Evolutionary conservation across 139 green algal species (phyloP).

Genomic region (Tetradesmus lagerheimii): DNA sequence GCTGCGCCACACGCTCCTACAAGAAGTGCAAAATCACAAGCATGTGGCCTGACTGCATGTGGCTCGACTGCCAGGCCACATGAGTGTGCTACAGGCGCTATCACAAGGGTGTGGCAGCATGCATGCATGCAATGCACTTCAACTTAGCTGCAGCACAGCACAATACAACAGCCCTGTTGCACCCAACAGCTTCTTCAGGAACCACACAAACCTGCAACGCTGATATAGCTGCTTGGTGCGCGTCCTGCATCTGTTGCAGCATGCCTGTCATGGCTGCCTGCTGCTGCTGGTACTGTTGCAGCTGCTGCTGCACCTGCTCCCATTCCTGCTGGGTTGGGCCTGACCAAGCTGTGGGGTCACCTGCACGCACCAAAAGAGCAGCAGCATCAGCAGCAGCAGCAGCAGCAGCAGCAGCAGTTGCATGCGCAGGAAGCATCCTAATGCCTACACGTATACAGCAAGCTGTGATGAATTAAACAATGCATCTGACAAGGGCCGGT

Average conservation of each 20-base stretch:
- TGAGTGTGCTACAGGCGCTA: neutral
- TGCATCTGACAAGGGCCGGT: too few species aligned
- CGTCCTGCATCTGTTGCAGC: constrained; percentile 43
- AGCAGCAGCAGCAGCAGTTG: too few species aligned
- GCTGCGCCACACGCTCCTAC: neutral
- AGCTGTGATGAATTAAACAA: too few species aligned
- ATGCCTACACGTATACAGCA: too few species aligned
- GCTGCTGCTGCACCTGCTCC: constrained; percentile 17
- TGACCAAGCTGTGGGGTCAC: neutral
- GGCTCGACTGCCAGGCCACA: too few species aligned
- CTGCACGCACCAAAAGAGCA: constrained; percentile 12
- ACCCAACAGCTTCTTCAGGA: neutral
- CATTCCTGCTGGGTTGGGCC: neutral
- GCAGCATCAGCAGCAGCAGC: neutral
- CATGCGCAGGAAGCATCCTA: too few species aligned
- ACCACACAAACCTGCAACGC: constrained; percentile 32
- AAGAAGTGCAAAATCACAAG: neutral
- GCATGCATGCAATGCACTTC: neutral
- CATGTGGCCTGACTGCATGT: too few species aligned
- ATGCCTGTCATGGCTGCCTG: constrained; percentile 11
- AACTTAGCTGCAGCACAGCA: too few species aligned
- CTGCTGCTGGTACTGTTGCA: constrained; percentile 29
- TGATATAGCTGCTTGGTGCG: neutral
- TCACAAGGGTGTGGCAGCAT: too few species aligned
- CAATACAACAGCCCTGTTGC: neutral